Conservation (phyloP, 192 early-diverging fungal genomes). For the Dissophora ornata region DNA sequence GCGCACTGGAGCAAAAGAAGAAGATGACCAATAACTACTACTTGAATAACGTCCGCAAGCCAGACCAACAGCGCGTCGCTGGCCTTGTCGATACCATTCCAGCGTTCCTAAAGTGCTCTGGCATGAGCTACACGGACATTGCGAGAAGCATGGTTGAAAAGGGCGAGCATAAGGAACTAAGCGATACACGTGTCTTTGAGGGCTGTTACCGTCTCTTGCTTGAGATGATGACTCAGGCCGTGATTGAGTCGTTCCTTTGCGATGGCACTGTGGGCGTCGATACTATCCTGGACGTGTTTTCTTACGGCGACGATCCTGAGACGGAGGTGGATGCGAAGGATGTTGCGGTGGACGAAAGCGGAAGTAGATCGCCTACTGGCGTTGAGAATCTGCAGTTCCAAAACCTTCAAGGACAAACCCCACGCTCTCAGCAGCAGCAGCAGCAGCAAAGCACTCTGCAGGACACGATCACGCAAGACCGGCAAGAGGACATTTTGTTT, state of each 20-base stretch:
- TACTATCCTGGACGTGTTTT: conserved; percentile 63
- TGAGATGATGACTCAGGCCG: conserved; percentile 66
- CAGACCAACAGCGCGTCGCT: conserved; percentile 27
- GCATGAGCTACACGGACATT: conserved; percentile 55
- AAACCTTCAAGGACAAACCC: neutral
- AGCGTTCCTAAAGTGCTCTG: conserved; percentile 60
- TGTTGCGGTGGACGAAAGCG: conserved; percentile 14
- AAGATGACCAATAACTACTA: conserved; percentile 12
- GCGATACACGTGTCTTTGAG: conserved; percentile 58
- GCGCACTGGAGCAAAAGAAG: conserved; percentile 46
- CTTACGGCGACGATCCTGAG: conserved; percentile 62
- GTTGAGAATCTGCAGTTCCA: neutral
- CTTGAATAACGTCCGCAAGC: conserved; percentile 9
- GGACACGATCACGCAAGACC: conserved; percentile 15
- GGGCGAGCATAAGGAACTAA: conserved; percentile 41
- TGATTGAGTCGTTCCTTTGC: conserved; percentile 64
- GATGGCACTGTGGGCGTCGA: conserved; percentile 60
- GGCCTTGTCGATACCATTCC: conserved; percentile 64
- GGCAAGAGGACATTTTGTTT: conserved; percentile 53
- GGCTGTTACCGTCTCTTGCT: conserved; percentile 66
- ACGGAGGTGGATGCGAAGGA: conserved; percentile 41
- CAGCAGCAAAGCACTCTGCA: conserved; percentile 10
- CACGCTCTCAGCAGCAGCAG: conserved; percentile 9
- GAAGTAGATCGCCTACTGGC: neutral
- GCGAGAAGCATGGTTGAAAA: conserved; percentile 37